Conservation (phyloP, 306 rosid species). For the Mucuna pruriens region DNA sequence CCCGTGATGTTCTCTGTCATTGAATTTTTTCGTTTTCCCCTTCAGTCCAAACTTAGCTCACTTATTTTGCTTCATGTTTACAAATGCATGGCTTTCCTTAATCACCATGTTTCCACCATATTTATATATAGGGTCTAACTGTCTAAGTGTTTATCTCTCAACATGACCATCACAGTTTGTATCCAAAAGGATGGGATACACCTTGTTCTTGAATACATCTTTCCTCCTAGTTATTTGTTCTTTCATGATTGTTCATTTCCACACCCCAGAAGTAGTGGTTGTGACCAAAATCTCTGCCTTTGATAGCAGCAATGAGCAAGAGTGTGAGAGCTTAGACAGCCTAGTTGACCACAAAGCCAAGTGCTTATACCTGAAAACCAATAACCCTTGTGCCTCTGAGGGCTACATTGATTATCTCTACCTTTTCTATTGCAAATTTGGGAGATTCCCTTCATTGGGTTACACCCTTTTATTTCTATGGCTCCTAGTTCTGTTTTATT, state of each 20-base stretch:
- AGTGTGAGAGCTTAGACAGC: constrained; percentile 42
- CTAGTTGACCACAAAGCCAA: constrained; percentile 38
- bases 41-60: too few relatives aligned
- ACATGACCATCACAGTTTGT: too few relatives aligned
- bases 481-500: constrained; percentile 45
- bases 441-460: constrained; percentile 41
- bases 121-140: too few relatives aligned
- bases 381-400: constrained; percentile 43
- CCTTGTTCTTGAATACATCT: constrained; percentile 53
- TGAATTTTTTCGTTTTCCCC: neutral
- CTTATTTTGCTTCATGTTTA: too few relatives aligned
- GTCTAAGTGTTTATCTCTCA: neutral
- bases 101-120: too few relatives aligned
- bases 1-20: neutral
- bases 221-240: constrained; percentile 39
- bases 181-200: constrained; percentile 24
- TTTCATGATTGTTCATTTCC: constrained; percentile 34
- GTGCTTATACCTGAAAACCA: constrained; percentile 44
- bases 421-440: too few relatives aligned
- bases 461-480: constrained; percentile 35
- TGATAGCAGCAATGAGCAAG: neutral
- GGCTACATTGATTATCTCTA: constrained; percentile 48
- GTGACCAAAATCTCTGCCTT: neutral
- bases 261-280: constrained; percentile 39
- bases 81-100: too few relatives aligned